phyloP scores from a whole-genome alignment of 768 basidiomycete genomes.

The Obba rivulosa region DNA sequence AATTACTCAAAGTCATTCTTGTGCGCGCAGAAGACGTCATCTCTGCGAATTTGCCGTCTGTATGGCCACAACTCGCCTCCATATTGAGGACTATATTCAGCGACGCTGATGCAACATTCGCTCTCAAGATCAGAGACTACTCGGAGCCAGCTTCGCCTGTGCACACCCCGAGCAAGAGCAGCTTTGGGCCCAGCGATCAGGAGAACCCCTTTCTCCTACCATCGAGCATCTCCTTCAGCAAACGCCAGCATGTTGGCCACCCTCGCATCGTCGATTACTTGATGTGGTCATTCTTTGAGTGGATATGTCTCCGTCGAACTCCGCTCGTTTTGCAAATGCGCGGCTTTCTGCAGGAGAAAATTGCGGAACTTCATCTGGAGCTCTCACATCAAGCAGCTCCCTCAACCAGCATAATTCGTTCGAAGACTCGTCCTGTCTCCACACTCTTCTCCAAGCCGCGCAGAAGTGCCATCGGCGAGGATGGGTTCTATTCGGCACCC shows the following conservation, averaged over 20 bases:
- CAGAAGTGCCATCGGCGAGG: slow-evolving; percentile 31
- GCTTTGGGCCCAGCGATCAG: slow-evolving; percentile 12
- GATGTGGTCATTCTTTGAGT: slow-evolving; percentile 67
- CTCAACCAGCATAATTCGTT: slow-evolving; percentile 3
- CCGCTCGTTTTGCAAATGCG: slow-evolving; percentile 66
- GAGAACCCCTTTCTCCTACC: slow-evolving; percentile 15
- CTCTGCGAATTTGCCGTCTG: slow-evolving; percentile 44
- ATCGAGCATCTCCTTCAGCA: slow-evolving; percentile 17
- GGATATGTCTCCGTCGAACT: slow-evolving; percentile 54
- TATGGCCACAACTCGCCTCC: slow-evolving; percentile 58
- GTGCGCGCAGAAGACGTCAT: slow-evolving; percentile 60
- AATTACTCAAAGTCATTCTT: slow-evolving; percentile 63
- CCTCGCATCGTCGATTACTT: slow-evolving; percentile 68
- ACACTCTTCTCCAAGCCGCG: slow-evolving; percentile 56
- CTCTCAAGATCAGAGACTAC: slow-evolving; percentile 32
- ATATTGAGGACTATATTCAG: slow-evolving; percentile 46
- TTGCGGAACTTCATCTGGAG: slow-evolving; percentile 47
- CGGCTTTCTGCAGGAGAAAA: slow-evolving; percentile 59
- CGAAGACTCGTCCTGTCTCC: slow-evolving; percentile 35
- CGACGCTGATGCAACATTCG: slow-evolving; percentile 63
- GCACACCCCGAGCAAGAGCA: slow-evolving; percentile 35
- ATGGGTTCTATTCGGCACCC: slow-evolving; percentile 19
- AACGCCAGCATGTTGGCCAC: slow-evolving; percentile 18
- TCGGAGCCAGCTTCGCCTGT: slow-evolving; percentile 49
- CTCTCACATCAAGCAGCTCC: slow-evolving; percentile 30